A percentile compares a stretch with the other conserved stretches of the same genome.
These are phyloP conservation scores for Penicillium coffeae DNA, from an alignment of 495 filamentous ascomycete genomes.

Conservation along the genomic window DNA sequence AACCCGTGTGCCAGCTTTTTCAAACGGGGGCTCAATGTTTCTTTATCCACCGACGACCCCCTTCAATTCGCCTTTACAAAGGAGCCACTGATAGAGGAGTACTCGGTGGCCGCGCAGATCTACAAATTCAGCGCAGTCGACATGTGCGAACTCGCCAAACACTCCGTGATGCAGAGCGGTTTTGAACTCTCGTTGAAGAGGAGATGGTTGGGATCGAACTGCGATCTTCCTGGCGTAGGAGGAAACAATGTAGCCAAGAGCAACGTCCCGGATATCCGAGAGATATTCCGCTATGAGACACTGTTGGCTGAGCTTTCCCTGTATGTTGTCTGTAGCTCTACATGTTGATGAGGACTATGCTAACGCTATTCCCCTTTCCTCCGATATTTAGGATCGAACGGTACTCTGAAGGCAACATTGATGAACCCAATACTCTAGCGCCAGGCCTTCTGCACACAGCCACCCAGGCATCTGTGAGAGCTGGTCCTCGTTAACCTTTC, in stretches of 20 bases:
- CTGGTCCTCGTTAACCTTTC: conserved; percentile 1
- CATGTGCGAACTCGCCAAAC: conserved; percentile 97
- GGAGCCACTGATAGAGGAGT: conserved; percentile 96
- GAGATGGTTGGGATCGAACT: conserved; percentile 80
- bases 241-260: conserved; percentile 93
- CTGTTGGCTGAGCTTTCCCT: conserved; percentile 74
- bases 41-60: conserved; percentile 93
- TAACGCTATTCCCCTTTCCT: background rate
- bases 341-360: background rate
- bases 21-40: conserved; percentile 89
- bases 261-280: conserved; percentile 89
- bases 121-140: conserved; percentile 96
- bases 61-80: conserved; percentile 98
- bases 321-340: conserved; percentile 44
- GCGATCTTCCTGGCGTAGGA: conserved; percentile 63
- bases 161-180: conserved; percentile 90
- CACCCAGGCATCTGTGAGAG: conserved; percentile 13
- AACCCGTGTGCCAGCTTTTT: conserved; percentile 96
- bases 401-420: conserved; percentile 18
- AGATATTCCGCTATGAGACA: conserved; percentile 83
- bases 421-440: conserved; percentile 12
- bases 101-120: conserved; percentile 95
- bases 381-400: conserved; percentile 24
- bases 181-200: conserved; percentile 87
- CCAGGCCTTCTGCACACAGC: conserved; percentile 17